Conservation (phyloP, 257 asterid genomes). For the Solanum okadae region DNA sequence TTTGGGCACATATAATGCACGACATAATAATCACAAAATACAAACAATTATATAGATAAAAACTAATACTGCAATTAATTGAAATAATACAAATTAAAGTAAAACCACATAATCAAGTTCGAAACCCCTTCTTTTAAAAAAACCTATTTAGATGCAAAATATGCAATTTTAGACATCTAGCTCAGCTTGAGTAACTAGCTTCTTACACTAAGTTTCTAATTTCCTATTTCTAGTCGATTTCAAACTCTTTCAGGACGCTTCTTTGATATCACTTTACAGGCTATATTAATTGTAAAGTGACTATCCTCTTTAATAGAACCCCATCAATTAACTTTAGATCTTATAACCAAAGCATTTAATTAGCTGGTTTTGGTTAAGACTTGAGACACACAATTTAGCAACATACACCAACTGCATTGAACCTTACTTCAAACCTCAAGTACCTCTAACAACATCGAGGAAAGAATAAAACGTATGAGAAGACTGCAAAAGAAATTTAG, state of each 20-base stretch:
- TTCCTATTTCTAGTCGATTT: background rate
- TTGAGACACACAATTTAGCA: background rate
- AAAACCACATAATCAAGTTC: background rate
- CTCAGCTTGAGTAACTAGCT: background rate
- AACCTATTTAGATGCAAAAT: background rate
- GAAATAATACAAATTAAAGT: background rate
- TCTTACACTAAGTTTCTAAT: background rate
- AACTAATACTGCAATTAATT: background rate
- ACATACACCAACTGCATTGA: background rate
- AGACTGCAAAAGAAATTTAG: background rate
- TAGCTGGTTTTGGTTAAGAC: background rate
- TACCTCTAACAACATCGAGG: background rate
- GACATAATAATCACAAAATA: background rate
- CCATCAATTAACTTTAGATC: background rate
- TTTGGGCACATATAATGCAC: background rate
- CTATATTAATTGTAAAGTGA: background rate
- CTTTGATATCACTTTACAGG: background rate
- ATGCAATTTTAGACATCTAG: background rate
- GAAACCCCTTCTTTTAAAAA: no score
- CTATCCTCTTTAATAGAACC: background rate
- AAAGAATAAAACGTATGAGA: background rate
- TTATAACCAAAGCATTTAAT: background rate
- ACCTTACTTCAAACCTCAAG: background rate
- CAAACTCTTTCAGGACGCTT: background rate
- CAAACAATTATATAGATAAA: background rate